Conservation (phyloP, 2,329 filamentous ascomycete genomes). For the Sarocladium strictum region DNA sequence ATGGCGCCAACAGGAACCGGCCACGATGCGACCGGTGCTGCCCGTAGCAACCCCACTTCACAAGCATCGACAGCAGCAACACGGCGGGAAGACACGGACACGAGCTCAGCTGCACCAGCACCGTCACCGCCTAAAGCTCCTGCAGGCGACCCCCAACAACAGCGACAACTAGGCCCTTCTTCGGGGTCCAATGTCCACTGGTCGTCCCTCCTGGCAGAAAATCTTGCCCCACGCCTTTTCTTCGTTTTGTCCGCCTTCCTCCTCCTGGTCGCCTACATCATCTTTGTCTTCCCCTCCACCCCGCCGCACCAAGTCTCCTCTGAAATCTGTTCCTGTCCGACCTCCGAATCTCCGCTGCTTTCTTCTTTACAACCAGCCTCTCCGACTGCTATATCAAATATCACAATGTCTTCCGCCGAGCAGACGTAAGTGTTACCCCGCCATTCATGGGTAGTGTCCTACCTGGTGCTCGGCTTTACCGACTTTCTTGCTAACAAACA, state of each 20-base stretch:
- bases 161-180: not conserved
- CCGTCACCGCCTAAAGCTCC: not conserved
- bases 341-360: constrained; percentile 14
- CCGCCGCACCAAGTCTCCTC: constrained; percentile 19
- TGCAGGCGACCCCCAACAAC: not conserved
- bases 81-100: not conserved
- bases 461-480: constrained; percentile 9
- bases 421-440: constrained; percentile 67
- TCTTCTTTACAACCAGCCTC: constrained; percentile 11
- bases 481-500: not conserved
- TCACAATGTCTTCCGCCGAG: constrained; percentile 66
- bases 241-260: constrained; percentile 27
- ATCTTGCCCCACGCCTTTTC: constrained; percentile 39
- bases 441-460: constrained; percentile 21
- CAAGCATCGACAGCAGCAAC: not conserved
- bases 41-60: constrained; percentile 7
- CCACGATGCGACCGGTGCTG: not conserved
- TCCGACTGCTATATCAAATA: constrained; percentile 21
- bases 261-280: constrained; percentile 29
- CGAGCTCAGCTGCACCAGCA: not conserved
- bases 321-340: constrained; percentile 21
- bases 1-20: constrained; percentile 1
- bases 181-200: not conserved
- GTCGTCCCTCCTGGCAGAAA: constrained; percentile 21
- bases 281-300: constrained; percentile 24